Evolutionary conservation across 305 asterid genomes (phyloP).

Genomic region (Fraxinus sp.): DNA sequence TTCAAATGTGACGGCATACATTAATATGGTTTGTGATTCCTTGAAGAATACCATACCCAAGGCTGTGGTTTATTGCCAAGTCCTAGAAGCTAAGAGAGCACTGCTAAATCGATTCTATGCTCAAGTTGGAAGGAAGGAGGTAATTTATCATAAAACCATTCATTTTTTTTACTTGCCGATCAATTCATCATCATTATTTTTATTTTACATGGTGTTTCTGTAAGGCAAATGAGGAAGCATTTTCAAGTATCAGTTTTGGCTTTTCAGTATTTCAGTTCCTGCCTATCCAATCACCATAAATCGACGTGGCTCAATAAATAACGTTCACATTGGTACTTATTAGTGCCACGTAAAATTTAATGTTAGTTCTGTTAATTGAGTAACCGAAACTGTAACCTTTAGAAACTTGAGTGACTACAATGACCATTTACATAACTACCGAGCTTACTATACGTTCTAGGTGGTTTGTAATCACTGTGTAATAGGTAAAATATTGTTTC

Average conservation of each 20-base stretch:
- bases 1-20: conserved; percentile 72
- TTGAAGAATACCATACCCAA: conserved; percentile 81
- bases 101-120: conserved; percentile 73
- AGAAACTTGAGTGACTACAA: neutral
- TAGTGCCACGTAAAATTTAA: neutral
- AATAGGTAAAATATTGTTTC: neutral
- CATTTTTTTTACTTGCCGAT: neutral
- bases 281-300: neutral
- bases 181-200: neutral
- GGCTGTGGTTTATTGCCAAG: conserved; percentile 97
- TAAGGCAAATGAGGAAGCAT: neutral
- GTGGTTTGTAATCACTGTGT: neutral
- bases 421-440: neutral
- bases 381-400: neutral
- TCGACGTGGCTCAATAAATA: neutral
- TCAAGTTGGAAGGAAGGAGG: conserved; percentile 94
- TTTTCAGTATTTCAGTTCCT: neutral
- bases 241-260: neutral
- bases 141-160: conserved; percentile 26
- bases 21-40: conserved; percentile 83
- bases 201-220: neutral
- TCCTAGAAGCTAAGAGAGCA: conserved; percentile 77
- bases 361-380: neutral
- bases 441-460: neutral
- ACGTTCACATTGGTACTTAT: neutral